A percentile compares a stretch with the other conserved stretches of the same genome.
These are phyloP conservation scores for Coprinellus aureogranulatus DNA, from an alignment of 768 basidiomycete genomes.

Conservation along the genomic window DNA sequence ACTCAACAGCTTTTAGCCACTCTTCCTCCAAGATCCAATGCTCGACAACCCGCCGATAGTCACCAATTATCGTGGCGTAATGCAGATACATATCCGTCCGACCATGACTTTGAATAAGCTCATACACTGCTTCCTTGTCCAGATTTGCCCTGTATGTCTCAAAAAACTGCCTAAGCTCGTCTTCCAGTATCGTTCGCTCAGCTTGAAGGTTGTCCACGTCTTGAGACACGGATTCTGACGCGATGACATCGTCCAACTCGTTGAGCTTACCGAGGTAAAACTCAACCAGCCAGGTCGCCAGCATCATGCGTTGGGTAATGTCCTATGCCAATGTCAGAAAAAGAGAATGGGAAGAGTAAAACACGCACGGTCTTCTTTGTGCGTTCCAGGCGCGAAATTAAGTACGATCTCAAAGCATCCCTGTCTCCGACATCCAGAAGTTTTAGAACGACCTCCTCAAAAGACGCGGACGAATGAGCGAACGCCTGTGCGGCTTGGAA, in stretches of 20 bases:
- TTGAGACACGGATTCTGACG: conserved; percentile 76
- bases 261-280: conserved; percentile 97
- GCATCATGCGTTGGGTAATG: conserved; percentile 90
- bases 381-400: conserved; percentile 83
- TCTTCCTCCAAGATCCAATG: conserved; percentile 92
- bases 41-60: conserved; percentile 81
- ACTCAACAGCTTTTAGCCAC: conserved; percentile 87
- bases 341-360: neutral
- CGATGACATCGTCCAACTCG: conserved; percentile 90
- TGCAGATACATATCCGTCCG: conserved; percentile 89
- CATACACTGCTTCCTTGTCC: conserved; percentile 82
- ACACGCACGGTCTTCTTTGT: conserved; percentile 73
- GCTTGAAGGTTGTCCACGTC: conserved; percentile 82
- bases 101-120: conserved; percentile 91
- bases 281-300: conserved; percentile 98
- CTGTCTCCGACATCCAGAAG: conserved; percentile 88
- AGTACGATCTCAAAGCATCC: conserved; percentile 86
- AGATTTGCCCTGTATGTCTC: conserved; percentile 86
- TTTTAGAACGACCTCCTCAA: conserved; percentile 89
- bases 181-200: conserved; percentile 82
- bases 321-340: conserved; percentile 52
- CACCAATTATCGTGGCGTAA: conserved; percentile 80
- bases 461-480: conserved; percentile 81
- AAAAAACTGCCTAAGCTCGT: conserved; percentile 90
- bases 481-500: conserved; percentile 92